A percentile compares a stretch with the other conserved stretches of the same genome.
Conservation (phyloP, 805 yeast species). For the Jamesozyma piceae region DNA sequence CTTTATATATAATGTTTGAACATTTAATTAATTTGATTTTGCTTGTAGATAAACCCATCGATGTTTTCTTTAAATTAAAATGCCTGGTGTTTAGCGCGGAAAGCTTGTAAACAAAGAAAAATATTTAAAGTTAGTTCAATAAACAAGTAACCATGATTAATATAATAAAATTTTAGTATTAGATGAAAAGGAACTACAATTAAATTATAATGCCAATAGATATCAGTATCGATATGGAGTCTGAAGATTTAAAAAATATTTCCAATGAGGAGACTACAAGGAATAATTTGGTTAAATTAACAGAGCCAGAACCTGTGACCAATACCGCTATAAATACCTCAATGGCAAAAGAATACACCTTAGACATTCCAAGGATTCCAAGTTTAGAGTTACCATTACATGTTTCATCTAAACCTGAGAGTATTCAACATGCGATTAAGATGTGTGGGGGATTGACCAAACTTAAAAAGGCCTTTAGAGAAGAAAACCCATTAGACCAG, state of each 20-base stretch:
- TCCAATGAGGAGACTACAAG: background rate
- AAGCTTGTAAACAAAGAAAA: background rate
- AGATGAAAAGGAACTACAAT: no score
- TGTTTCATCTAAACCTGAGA: conserved; percentile 37
- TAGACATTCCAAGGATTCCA: conserved; percentile 66
- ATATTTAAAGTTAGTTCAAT: background rate
- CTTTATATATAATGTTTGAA: no score
- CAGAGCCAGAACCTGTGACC: background rate
- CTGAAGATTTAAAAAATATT: background rate
- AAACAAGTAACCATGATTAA: no score
- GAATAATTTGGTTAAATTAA: background rate
- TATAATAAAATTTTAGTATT: no score
- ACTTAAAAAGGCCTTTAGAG: conserved; percentile 28
- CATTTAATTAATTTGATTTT: no score
- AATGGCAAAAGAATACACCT: conserved; percentile 44
- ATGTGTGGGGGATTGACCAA: conserved; percentile 57
- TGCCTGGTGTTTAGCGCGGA: background rate
- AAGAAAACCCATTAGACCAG: conserved; percentile 18
- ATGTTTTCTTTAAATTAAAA: background rate
- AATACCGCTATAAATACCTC: background rate
- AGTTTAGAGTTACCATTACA: conserved; percentile 72
- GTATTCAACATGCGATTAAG: conserved; percentile 51
- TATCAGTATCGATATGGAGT: background rate
- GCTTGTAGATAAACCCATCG: no score
- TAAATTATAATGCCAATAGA: no score